A percentile compares a stretch with the other conserved stretches of the same genome.
Conservation (phyloP, 2,329 filamentous ascomycete species). For the Aciculosporium take region DNA sequence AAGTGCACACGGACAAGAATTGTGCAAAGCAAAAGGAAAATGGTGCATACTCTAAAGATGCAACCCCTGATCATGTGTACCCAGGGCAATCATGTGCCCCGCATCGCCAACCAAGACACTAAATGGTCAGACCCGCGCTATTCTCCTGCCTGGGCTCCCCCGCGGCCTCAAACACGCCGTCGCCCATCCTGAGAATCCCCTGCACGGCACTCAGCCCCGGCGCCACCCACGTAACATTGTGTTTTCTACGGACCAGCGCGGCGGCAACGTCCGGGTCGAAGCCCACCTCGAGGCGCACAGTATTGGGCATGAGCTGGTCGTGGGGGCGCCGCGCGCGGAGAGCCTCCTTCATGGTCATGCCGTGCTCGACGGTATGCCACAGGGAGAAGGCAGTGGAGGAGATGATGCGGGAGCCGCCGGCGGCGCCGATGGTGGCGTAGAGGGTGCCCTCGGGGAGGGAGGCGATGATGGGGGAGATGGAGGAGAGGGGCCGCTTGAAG, state of each 20-base stretch:
- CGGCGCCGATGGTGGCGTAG: conserved; percentile 57
- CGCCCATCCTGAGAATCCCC: conserved; percentile 42
- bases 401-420: conserved; percentile 73
- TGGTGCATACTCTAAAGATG: too few relatives aligned
- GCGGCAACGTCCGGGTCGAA: conserved; percentile 52
- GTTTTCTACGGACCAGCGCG: conserved; percentile 49
- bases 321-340: conserved; percentile 57
- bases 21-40: too few relatives aligned
- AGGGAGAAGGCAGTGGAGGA: conserved; percentile 63
- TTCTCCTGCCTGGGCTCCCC: conserved; percentile 61
- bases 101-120: conserved; percentile 9
- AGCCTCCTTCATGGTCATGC: conserved; percentile 43
- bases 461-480: conserved; percentile 66
- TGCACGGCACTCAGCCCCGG: conserved; percentile 56
- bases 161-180: conserved; percentile 64
- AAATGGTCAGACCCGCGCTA: conserved; percentile 47
- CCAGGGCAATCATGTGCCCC: too few relatives aligned
- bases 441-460: conserved; percentile 48
- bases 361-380: conserved; percentile 56
- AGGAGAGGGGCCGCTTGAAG: conserved; percentile 69
- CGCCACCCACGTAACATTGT: conserved; percentile 57
- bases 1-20: too few relatives aligned
- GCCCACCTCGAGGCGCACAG: conserved; percentile 49
- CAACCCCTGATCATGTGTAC: too few relatives aligned
- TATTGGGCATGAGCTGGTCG: conserved; percentile 67